These are phyloP conservation scores for Claviceps sp. DNA, from an alignment of 2,329 filamentous ascomycete genomes.

Conservation along the genomic window DNA sequence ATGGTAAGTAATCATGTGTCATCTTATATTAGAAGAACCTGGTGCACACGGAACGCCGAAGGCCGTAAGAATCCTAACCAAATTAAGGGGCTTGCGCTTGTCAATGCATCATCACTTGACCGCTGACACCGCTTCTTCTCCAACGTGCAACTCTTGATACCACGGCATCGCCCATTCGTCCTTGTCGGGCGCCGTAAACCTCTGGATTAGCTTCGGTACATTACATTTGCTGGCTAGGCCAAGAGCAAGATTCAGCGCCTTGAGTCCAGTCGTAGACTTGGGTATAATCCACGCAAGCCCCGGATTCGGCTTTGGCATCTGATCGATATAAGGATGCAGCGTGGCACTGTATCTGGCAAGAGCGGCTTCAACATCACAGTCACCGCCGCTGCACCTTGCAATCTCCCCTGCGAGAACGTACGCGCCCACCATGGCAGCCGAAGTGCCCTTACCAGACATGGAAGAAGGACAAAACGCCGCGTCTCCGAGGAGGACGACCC, in stretches of 20 bases:
- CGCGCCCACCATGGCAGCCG: conserved; percentile 29
- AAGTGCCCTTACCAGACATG: conserved; percentile 34
- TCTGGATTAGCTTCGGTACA: neutral
- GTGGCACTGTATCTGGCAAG: conserved; percentile 25
- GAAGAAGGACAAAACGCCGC: conserved; percentile 28
- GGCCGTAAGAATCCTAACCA: no score
- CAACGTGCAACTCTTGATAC: conserved; percentile 1
- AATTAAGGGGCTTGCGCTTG: no score
- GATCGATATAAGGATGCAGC: conserved; percentile 25
- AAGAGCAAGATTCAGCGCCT: neutral
- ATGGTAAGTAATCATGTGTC: no score
- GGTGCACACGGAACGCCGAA: no score
- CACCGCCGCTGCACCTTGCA: conserved; percentile 7
- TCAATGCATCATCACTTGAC: neutral
- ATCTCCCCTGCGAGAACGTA: conserved; percentile 39
- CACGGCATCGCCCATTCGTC: conserved; percentile 1
- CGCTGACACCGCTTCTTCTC: neutral
- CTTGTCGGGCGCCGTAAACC: neutral
- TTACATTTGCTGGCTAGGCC: neutral
- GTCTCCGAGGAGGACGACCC: conserved; percentile 36
- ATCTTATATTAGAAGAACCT: no score
- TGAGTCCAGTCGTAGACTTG: neutral
- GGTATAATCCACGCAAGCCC: neutral
- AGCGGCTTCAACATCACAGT: conserved; percentile 15
- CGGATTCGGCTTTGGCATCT: neutral